phyloP scores from a whole-genome alignment of 805 yeast species.

The Lachancea cidri region DNA sequence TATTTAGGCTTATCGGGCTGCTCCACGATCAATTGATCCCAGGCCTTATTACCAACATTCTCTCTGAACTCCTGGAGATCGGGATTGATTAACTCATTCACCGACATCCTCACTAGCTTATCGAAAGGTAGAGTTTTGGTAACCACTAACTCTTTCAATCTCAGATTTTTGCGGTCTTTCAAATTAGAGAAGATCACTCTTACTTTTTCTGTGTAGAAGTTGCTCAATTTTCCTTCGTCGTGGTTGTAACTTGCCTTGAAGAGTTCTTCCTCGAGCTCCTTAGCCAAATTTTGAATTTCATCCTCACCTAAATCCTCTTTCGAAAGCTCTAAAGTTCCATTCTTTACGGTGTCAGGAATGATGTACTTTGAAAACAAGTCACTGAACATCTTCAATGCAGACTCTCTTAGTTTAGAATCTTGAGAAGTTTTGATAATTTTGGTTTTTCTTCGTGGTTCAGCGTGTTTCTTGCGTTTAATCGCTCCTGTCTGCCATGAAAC shows the following conservation, averaged over 20 bases:
- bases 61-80: slow-evolving; percentile 67
- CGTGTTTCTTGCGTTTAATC: slow-evolving; percentile 1
- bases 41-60: slow-evolving; percentile 62
- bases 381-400: slow-evolving; percentile 48
- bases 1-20: slow-evolving; percentile 57
- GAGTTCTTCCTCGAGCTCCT: slow-evolving; percentile 47
- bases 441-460: slow-evolving; percentile 2
- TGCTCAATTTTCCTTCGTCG: slow-evolving; percentile 19
- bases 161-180: slow-evolving; percentile 49
- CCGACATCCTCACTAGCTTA: slow-evolving; percentile 57
- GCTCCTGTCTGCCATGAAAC: background rate
- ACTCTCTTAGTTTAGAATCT: slow-evolving; percentile 38
- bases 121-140: slow-evolving; percentile 48
- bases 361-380: slow-evolving; percentile 40
- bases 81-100: slow-evolving; percentile 74
- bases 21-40: slow-evolving; percentile 62
- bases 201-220: slow-evolving; percentile 57
- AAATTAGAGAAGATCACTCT: slow-evolving; percentile 61
- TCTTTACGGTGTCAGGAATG: slow-evolving; percentile 22
- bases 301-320: slow-evolving; percentile 32
- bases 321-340: slow-evolving; percentile 22
- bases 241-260: slow-evolving; percentile 35
- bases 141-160: slow-evolving; percentile 53
- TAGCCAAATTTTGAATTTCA: slow-evolving; percentile 43
- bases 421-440: slow-evolving; percentile 9